Evolutionary conservation across 2,329 filamentous ascomycete genomes (phyloP), one percentile per base, ranked within the genome.

Genomic region (Stagonosporopsis chrysanthemi): DNA sequence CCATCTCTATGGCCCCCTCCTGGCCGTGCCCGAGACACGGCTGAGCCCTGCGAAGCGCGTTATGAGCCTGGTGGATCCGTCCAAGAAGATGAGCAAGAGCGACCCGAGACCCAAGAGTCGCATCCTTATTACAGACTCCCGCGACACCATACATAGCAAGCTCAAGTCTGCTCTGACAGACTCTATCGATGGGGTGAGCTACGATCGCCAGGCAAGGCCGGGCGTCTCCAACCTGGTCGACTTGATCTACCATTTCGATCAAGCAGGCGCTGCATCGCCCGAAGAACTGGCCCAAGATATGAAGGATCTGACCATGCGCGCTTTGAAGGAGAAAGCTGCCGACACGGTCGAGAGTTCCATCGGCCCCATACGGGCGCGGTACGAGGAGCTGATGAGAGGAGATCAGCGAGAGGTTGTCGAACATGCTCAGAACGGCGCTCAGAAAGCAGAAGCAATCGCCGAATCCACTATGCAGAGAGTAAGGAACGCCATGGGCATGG

Each of bases 31-130:
- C 5, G 54, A 72, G 52, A 75, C 70, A 0, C 66, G 69, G 24
- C 64, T 74, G 12, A 71, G 70, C n/a, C 88, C 90, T 4, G 86
- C 90, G 2, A 91, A 90, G 68, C 87, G 94, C 60, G 84, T 99
- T 60, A 98, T 97, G 93, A 96, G 92, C 17, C 85, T 99, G 22
- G 87, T 85, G 48, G 81, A 91, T 11, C 94, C 95, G 0, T 79
- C 76, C 0, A 82, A 85, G 49, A 99, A 99, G 75, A 99, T 99
- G 95, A 97, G 92, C 53, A 99, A 99, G 77, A 97, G 92, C 0
- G 84, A 92, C 67, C 72, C 82, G 0, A 86, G 90, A 64, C 82
- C 84, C 2, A 85, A 84, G 46, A 96, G 92, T 7, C 85, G 92
- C 17, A 96, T 99, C 65, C 79, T 95, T 12, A 86, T 99, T 58